Evolutionary conservation across 2,329 filamentous ascomycete genomes (phyloP), one percentile per base, ranked within the genome.

Genomic region (Bipolaris victoriae): DNA sequence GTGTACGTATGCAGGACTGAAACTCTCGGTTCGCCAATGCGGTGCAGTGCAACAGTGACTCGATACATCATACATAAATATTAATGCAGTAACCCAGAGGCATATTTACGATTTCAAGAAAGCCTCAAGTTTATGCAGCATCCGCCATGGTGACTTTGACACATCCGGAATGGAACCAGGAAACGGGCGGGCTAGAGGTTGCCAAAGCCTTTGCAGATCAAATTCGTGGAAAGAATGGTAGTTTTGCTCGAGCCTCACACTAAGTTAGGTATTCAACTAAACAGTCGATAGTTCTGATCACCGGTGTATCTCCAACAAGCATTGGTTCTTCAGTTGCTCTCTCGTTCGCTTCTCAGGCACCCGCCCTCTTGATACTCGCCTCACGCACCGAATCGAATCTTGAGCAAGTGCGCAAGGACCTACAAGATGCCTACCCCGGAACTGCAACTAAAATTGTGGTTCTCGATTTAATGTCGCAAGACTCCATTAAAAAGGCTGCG

Each of bases 361-460:
- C 73, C 0, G 22, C 45, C 9, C 63, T 76, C 7, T 49, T 76
- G 0, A 65, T 76, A 20, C 68, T 76, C 31, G 72, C 70, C 10
- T 80, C 80, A 16, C 82, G 83, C 49, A 81, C 74, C 37, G 58
- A 68, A 9, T 54, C 70, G 13, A 84, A 82, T 48, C 68, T 80
- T 11, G 67, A 77, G 3, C 61, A 75, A 3, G 77, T 80, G 1
- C 71, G 75, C 7, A 69, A 76, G 3, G 59, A 65, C 20, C 69
- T 83, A 52, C 46, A 60, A 11, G 55, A 68, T 58, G 61, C 60
- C 3, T 61, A 70, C 20, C 59, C 77, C 31, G 72, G 77, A 0
- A 60, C 66, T 0, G 67, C 37, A 2, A 49, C 68, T 26, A 56
- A 61, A 11, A 61, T 62, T 0, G 64, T 74, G 3, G 20, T 64